Base-by-base conservation (phyloP, 1,284 basidiomycete genomes). In the Trametes hirsuta region DNA sequence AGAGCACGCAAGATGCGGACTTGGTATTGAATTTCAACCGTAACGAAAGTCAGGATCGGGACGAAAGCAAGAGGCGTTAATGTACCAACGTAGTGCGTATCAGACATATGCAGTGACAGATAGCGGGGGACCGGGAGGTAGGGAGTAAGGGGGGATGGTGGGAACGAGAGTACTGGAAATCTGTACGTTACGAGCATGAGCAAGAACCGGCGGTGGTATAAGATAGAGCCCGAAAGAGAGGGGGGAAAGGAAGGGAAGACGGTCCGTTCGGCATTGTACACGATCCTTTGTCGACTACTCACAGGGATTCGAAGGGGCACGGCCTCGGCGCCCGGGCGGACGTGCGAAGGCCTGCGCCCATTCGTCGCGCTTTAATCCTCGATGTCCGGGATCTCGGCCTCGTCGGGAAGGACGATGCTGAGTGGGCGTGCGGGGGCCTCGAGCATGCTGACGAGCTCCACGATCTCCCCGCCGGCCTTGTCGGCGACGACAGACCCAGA, bases 371-470 rank as follows among this genome's bases (percentile, higher is more conserved):
- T n/a, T 65, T 55, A 70, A 39, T 73, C 68, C 58, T 75, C 75
- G 45, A 58, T 58, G 50, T 76, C 75, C 21, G 74, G 73, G 47
- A 76, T 75, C 47, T 76, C 75, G 24, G 70, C 62, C 44, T 71
- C 71, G 58, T 68, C 69, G 3, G 68, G 64, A 51, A 69, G 64
- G 51, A 52, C 56, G 24, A 70, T 76, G 22, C 76, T 72, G 66
- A 80, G 80, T 39, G 75, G 65, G 15, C 78, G 71, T 47, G 47
- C 10, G 37, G 58, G 58, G 50, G 53, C 71, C 72, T 90, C 85
- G 11, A 90, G 81, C 65, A 89, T 77, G 65, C 81, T 84, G 63
- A 90, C 84, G 54, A 90, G 84, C 57, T 84, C 82, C 69, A 84
- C 88, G 34, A 87, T 76, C 34, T 87, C 81, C 51, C 73, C 68